phyloP scores from a whole-genome alignment of 495 filamentous ascomycete species.

The Tuber calosporum region DNA sequence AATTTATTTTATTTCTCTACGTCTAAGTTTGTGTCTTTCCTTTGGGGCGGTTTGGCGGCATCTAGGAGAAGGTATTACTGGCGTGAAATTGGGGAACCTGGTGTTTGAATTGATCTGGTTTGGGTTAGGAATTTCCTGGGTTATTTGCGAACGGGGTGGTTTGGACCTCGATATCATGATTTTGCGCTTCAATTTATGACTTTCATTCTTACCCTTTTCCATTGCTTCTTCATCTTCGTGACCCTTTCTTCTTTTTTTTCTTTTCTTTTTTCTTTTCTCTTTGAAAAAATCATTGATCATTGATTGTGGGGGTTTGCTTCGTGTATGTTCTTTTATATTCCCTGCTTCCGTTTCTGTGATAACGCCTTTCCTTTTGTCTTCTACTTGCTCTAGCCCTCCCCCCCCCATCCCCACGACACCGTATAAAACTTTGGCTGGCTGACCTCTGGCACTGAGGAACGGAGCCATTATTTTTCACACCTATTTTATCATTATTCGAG shows the following conservation, averaged over 20 bases:
- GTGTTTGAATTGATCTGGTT: conserved; percentile 4
- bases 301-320: not conserved
- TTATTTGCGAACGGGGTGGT: not conserved
- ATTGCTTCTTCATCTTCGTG: not conserved
- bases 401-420: too few species aligned
- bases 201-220: not conserved
- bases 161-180: not conserved
- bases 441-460: not conserved
- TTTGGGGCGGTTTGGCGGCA: not conserved
- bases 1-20: not conserved
- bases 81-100: not conserved
- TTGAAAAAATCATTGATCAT: not conserved
- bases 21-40: conserved; percentile 4
- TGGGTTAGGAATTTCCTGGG: not conserved
- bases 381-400: not conserved
- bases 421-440: not conserved
- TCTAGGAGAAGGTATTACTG: not conserved
- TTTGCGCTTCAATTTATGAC: not conserved
- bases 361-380: not conserved
- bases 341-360: not conserved
- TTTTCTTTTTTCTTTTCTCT: not conserved
- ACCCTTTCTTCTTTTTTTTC: not conserved
- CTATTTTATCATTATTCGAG: not conserved
- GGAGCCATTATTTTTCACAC: not conserved
- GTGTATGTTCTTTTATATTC: not conserved